Evolutionary conservation across 495 filamentous ascomycete species (phyloP).

Genomic region (Podospora conica): DNA sequence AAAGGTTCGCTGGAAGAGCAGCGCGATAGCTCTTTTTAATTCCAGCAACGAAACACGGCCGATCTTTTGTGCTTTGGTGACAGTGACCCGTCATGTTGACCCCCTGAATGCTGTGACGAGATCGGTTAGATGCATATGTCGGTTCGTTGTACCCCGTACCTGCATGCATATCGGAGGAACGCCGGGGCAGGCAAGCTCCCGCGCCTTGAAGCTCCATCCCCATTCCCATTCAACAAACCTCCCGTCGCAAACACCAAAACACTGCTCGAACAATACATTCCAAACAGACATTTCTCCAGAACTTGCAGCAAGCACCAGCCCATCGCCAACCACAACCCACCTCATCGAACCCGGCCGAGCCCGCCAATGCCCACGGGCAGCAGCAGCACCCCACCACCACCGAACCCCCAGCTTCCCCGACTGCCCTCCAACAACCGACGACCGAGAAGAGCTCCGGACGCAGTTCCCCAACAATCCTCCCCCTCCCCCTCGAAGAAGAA

Average conservation of each 20-base stretch:
- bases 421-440: no score
- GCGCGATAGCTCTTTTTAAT: background rate
- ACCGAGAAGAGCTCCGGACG: no score
- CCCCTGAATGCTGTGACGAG: background rate
- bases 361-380: background rate
- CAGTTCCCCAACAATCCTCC: no score
- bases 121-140: background rate
- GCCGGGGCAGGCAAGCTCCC: background rate
- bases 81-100: background rate
- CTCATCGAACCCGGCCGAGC: background rate
- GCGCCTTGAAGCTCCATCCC: background rate
- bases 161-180: background rate
- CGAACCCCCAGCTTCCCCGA: background rate
- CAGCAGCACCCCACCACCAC: background rate
- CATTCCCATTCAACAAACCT: background rate
- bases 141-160: background rate
- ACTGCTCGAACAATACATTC: no score
- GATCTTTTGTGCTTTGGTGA: background rate
- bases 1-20: background rate
- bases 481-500: no score
- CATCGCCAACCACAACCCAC: background rate
- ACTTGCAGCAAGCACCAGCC: no score
- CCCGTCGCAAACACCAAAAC: background rate
- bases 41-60: background rate
- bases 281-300: background rate